Base-by-base conservation (phyloP, 1,139 yeast species). In the Suhomyces bokatorum region DNA sequence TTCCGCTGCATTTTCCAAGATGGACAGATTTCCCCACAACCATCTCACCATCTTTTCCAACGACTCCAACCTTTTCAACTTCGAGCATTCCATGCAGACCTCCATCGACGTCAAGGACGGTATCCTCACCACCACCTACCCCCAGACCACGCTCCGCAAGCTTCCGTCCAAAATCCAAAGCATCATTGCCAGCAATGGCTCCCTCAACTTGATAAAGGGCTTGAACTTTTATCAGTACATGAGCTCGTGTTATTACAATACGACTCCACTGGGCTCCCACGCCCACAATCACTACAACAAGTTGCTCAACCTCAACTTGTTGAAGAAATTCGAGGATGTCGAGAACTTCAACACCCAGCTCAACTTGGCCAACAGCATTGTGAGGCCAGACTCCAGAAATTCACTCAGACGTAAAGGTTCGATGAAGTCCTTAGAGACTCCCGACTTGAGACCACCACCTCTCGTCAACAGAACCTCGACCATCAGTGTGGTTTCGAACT, bases 161-260 rank as follows among this genome's bases (percentile, higher is more conserved):
- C 57, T 74, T 22, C 78, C 78, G 1, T 48, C 51, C 9, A 66
- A 66, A 44, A 57, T 74, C 28, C 75, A 72, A 51, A 63, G 65
- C 42, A 58, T 73, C 39, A 55, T 74, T n/a, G 54, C 59, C 40
- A 65, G 64, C 43, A 61, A 63, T 37, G 61, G 61, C 36, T 62
- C 72, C 11, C 56, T 70, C 28, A 64, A 66, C 32, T 52, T 70
- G 40, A 70, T 69, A 55, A 70, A 73, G 49, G 58, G 63, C 33
- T 61, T 72, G 46, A 59, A 63, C 37, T 57, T 70, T 30, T 71
- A 63, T 51, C 71, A 68, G 49, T 74, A 74, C 55, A 68, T 70
- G 67, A 53, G 66, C 37, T 70, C 77, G 10, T 74, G 77, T 48
- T 74, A 74, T 52, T 65, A 57, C 43, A 74, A 74, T 46, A 53